Conservation (phyloP, 163 green algal genomes). For the Chlamydomonas reinhardtii region DNA sequence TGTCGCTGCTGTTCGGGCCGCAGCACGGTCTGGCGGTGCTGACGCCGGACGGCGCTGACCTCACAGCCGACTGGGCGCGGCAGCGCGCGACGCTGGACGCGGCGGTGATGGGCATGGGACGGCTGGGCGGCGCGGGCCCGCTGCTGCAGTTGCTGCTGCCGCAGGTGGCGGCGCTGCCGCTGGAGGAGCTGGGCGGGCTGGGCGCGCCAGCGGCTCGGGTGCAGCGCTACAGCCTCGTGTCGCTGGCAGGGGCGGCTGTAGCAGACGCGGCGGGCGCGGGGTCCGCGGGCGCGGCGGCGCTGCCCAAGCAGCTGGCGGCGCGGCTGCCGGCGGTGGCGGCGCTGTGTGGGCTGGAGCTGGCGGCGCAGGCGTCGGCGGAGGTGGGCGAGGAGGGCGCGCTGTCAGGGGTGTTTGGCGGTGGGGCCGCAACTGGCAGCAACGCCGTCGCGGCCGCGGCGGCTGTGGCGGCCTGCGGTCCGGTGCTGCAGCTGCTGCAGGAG, state of each 20-base stretch:
- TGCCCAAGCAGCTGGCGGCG: neutral
- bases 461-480: neutral
- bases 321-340: constrained; percentile 34
- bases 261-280: neutral
- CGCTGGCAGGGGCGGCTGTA: neutral
- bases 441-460: neutral
- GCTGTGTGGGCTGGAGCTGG: constrained; percentile 34
- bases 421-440: too few relatives aligned
- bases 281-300: neutral
- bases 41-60: constrained; percentile 14
- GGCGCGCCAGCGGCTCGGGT: neutral
- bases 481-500: constrained; percentile 30
- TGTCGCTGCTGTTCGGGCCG: constrained; percentile 40
- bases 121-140: constrained; percentile 10
- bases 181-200: neutral
- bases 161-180: constrained; percentile 32
- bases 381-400: neutral
- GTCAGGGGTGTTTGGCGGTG: too few relatives aligned
- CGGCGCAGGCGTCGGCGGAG: neutral
- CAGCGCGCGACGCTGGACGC: constrained; percentile 23
- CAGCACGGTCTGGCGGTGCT: constrained; percentile 28
- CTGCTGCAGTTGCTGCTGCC: constrained; percentile 27
- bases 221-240: constrained; percentile 45
- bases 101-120: neutral
- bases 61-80: neutral